Conservation (phyloP, 2,329 filamentous ascomycete genomes). For the Beauveria asiatica region DNA sequence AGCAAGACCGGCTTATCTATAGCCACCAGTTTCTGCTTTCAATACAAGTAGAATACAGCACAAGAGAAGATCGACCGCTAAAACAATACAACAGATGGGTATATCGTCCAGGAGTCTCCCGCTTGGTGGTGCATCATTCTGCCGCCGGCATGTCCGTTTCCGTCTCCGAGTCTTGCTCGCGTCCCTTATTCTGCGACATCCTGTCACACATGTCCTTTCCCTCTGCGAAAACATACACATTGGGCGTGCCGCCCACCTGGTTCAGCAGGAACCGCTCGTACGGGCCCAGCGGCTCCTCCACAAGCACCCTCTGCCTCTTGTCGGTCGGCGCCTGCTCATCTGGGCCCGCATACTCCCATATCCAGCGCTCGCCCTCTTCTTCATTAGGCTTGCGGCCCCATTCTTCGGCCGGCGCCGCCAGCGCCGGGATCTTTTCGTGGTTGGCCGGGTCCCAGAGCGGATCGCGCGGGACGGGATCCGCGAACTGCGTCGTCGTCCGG, state of each 20-base stretch:
- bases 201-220: neutral
- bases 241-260: conserved; percentile 34
- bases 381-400: conserved; percentile 16
- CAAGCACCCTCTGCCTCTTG: conserved; percentile 33
- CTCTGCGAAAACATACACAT: conserved; percentile 35
- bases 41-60: too few relatives aligned
- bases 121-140: neutral
- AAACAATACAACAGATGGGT: too few relatives aligned
- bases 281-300: conserved; percentile 45
- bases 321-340: conserved; percentile 31
- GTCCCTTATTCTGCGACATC: neutral
- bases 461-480: conserved; percentile 28
- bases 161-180: neutral
- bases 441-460: conserved; percentile 23
- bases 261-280: conserved; percentile 42
- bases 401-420: neutral
- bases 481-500: conserved; percentile 23
- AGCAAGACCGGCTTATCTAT: too few relatives aligned
- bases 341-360: conserved; percentile 45
- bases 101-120: too few relatives aligned
- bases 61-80: too few relatives aligned
- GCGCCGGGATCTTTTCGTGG: conserved; percentile 14
- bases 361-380: conserved; percentile 33
- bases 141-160: neutral
- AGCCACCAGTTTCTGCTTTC: too few relatives aligned